Evolutionary conservation across 257 asterid genomes (phyloP), one percentile per base, ranked within the genome.

Genomic region (Przewalskia tangutica): DNA sequence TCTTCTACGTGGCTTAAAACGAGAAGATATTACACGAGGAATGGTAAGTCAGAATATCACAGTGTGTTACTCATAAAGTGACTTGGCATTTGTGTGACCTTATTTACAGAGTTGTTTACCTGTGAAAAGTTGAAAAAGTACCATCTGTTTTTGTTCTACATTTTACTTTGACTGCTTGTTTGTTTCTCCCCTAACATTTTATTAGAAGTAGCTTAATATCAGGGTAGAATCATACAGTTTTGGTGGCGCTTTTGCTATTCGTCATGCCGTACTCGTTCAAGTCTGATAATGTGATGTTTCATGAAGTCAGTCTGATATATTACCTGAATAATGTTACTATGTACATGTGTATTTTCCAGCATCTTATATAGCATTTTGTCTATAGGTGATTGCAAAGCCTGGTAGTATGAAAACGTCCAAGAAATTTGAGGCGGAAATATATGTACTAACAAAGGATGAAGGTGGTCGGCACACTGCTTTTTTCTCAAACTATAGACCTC

Each of bases 391-490:
- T 92, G 97, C 99, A 42, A 96, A 96, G 87, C 94, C 99, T 42
- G 88, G 88, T 79, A 86, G 94, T 50, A 88, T 94, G 38, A 96
- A 94, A 89, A 89, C 98, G 38, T 94, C 89, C 89, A 96, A 97
- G 85, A 93, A 84, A 84, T 96, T 96, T 73, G 98, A 96, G 84
- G 99, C 99, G 8, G 99, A 96, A 88, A 96, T 96, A 73, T 96
- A 96, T 59, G 99, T 94, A 59, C 98, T 96, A 60, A 94, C 99
- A 6, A 96, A 96, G 89, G 99, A 94, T 85, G 99, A 96, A 91
- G 98, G 99, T 38, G 99, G 99, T 75, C 98, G 99, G 83, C 99
- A 96, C 79, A 96, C 99, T 12, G 98, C 99, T 48, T 96, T 96
- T 84, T 93, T 96, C 89, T 92, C 98, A 77, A 96, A 96, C 84